A percentile compares a stretch with the other conserved stretches of the same genome.
These are phyloP conservation scores for Leishmania braziliensis DNA, from an alignment of 208 protist species.

Conservation along the genomic window DNA sequence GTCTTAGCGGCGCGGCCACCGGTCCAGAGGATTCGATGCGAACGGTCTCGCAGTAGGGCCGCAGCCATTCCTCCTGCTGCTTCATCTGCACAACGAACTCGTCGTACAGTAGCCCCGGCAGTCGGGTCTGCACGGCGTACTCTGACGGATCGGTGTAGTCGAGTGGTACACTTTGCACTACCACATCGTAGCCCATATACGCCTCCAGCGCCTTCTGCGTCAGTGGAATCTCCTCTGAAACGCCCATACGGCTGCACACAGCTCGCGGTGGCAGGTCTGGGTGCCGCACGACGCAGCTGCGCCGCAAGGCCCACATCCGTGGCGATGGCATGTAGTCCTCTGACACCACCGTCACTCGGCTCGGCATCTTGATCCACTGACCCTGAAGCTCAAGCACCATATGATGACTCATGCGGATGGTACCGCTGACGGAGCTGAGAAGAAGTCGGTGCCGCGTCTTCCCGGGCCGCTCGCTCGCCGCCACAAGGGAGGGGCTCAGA, in stretches of 20 bases:
- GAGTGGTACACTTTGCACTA: constrained; percentile 33
- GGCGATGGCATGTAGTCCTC: constrained; percentile 46
- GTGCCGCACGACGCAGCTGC: constrained; percentile 44
- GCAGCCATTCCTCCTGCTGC: constrained; percentile 19
- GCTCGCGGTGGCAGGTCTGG: constrained; percentile 7
- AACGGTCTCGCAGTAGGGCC: constrained; percentile 34
- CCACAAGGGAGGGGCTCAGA: constrained; percentile 47
- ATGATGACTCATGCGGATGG: constrained; percentile 41
- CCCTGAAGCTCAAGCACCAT: constrained; percentile 53
- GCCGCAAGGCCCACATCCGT: constrained; percentile 65
- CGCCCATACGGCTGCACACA: neutral
- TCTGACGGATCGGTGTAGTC: constrained; percentile 52
- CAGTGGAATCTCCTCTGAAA: neutral
- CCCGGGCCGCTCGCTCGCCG: constrained; percentile 37
- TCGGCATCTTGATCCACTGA: constrained; percentile 62
- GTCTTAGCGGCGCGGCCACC: neutral
- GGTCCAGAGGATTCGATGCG: constrained; percentile 4
- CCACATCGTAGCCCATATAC: constrained; percentile 26
- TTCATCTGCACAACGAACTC: constrained; percentile 31
- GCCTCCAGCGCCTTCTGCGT: constrained; percentile 27
- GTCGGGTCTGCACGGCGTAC: constrained; percentile 27
- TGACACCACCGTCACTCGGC: constrained; percentile 18
- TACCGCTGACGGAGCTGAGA: constrained; percentile 43
- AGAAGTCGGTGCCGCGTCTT: constrained; percentile 39
- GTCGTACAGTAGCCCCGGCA: constrained; percentile 41